Conservation (phyloP, 306 rosid species). For the Hippophae rhamnoides region DNA sequence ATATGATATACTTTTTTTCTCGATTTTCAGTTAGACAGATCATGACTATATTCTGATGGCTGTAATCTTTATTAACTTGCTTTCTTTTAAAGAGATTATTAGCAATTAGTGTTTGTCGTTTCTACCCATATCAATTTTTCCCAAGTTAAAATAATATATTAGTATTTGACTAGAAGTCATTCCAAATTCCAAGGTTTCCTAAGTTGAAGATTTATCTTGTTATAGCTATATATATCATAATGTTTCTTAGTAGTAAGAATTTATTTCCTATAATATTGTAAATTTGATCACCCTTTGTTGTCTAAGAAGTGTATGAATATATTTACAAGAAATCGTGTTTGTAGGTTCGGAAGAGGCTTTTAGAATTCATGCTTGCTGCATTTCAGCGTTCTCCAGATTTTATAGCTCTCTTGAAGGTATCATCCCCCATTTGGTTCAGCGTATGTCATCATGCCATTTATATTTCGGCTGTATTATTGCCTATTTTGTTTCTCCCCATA, state of each 20-base stretch:
- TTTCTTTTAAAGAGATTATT: too few relatives aligned
- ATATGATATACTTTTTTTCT: too few relatives aligned
- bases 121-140: too few relatives aligned
- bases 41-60: too few relatives aligned
- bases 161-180: too few relatives aligned
- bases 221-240: too few relatives aligned
- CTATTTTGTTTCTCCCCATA: conserved; percentile 6
- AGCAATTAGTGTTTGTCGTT: too few relatives aligned
- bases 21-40: too few relatives aligned
- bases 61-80: too few relatives aligned
- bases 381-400: conserved; percentile 76
- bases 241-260: background rate
- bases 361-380: conserved; percentile 83
- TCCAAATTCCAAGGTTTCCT: too few relatives aligned
- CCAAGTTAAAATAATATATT: too few relatives aligned
- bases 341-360: conserved; percentile 74
- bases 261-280: background rate
- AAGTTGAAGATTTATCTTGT: too few relatives aligned
- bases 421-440: conserved; percentile 8
- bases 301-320: conserved; percentile 2
- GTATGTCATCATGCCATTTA: conserved; percentile 5
- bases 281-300: conserved; percentile 1
- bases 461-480: conserved; percentile 10
- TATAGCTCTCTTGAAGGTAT: conserved; percentile 84
- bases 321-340: conserved; percentile 11